These are phyloP conservation scores for Panicum virgatum DNA, from an alignment of 202 grass and related monocot species.

Conservation along the genomic window DNA sequence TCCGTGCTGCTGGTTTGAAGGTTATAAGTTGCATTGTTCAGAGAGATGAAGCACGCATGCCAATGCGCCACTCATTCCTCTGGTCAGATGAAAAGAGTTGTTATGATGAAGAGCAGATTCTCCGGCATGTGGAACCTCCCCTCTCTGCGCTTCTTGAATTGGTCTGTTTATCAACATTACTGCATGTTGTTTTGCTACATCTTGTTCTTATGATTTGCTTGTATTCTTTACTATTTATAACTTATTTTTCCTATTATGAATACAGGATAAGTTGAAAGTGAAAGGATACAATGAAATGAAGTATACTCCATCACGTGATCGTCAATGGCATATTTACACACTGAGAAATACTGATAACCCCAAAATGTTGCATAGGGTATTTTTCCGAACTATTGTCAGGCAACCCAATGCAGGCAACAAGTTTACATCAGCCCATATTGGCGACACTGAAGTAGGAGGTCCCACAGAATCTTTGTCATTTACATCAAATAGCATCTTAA, in stretches of 20 bases:
- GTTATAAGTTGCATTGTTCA: constrained; percentile 74
- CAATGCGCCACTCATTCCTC: constrained; percentile 69
- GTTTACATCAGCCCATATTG: constrained; percentile 46
- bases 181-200: constrained; percentile 26
- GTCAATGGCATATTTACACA: constrained; percentile 84
- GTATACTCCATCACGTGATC: constrained; percentile 82
- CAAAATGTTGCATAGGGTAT: constrained; percentile 72
- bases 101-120: constrained; percentile 71
- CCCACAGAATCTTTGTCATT: constrained; percentile 57
- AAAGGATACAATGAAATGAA: constrained; percentile 71
- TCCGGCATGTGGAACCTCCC: constrained; percentile 80
- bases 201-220: constrained; percentile 27
- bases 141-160: constrained; percentile 75
- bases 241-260: constrained; percentile 20
- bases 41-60: constrained; percentile 57
- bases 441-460: constrained; percentile 35
- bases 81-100: constrained; percentile 59
- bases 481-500: constrained; percentile 67
- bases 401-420: constrained; percentile 53
- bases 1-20: constrained; percentile 54
- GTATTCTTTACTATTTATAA: constrained; percentile 27
- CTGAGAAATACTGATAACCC: constrained; percentile 59
- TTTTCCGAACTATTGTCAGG: constrained; percentile 75
- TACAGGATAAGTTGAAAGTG: constrained; percentile 76
- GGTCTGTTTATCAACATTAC: constrained; percentile 39